Base-by-base conservation (phyloP, 768 basidiomycete species). In the Leccinum pellstonianum region DNA sequence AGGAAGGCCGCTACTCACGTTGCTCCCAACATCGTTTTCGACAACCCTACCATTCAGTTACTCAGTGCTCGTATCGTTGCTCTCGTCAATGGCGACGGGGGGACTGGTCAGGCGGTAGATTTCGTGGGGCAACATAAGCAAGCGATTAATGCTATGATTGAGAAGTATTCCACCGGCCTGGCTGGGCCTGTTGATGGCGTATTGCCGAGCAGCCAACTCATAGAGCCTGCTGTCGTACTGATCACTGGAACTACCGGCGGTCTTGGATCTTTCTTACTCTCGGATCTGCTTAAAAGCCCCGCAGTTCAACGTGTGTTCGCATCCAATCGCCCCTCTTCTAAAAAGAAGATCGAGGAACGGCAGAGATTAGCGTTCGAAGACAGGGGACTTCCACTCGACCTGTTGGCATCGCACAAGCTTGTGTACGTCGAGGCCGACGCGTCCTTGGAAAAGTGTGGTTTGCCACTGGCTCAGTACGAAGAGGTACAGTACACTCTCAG, bases 181-280 rank as follows among this genome's bases (percentile, higher is more conserved):
- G 27, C 2, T 19, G 23, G 25, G 48, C 60, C 62, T 12, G 35
- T 29, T 3, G 61, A 64, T 19, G 62, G 61, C 14, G 23, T 65
- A n/a, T 43, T 62, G 19, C 59, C 53, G 2, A 62, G 46, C 19
- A 58, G 31, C 38, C 54, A 54, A 15, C 17, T 11, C 12, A 38
- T 46, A 11, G 62, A 64, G 15, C 51, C 56, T 12, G 64, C 64
- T 0, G 73, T 74, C 0, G 73, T 80, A 1, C 62, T 77, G 8
- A 60, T 80, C 33, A 80, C 79, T 0, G 79, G 78, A 12, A 69
- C 73, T 5, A 80, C 79, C 1, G 79, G 79, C 3, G 71, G 68
- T n/a, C 68, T 80, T 3, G 79, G 79, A 12, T 73, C 75, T 1
- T 70, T 76, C 51, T 57, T 78, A 4, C 72, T 79, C 8, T 67